A percentile compares a stretch with the other conserved stretches of the same genome.
phyloP scores from a whole-genome alignment of 805 yeast species.

The Priceomyces medius region DNA sequence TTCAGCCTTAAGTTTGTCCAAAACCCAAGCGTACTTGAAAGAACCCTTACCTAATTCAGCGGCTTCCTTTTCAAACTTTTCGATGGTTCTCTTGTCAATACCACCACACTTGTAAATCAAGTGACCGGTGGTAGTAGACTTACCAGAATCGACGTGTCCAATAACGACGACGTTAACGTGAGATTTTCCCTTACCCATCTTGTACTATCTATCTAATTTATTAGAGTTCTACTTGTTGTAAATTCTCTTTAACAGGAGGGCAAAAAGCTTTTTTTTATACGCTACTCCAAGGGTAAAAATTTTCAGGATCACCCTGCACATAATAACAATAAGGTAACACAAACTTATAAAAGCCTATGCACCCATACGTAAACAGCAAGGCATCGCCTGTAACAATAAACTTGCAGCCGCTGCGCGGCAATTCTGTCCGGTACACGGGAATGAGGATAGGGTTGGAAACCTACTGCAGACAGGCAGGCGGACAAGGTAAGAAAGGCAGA shows the following conservation, averaged over 20 bases:
- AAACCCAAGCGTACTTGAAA: conserved; percentile 69
- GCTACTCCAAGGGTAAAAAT: conserved; percentile 4
- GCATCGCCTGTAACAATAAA: too few relatives aligned
- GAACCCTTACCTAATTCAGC: conserved; percentile 97
- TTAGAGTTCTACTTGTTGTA: background rate
- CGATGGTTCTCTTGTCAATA: conserved; percentile 97
- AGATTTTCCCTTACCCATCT: conserved; percentile 88
- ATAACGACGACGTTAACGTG: conserved; percentile 99
- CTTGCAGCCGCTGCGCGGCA: too few relatives aligned
- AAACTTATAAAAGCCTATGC: background rate
- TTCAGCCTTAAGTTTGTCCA: conserved; percentile 59
- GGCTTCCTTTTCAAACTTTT: conserved; percentile 85
- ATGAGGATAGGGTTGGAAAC: conserved; percentile 3
- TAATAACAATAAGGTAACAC: background rate
- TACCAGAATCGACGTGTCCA: conserved; percentile 99
- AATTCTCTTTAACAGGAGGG: background rate
- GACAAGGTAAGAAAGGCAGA: background rate
- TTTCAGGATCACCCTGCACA: conserved; percentile 4
- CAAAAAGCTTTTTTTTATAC: conserved; percentile 1
- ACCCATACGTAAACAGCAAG: too few relatives aligned
- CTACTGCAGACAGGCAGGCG: background rate
- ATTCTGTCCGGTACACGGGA: background rate
- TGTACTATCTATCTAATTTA: conserved; percentile 5
- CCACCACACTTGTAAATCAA: conserved; percentile 99
- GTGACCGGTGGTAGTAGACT: conserved; percentile 98